Base-by-base conservation (phyloP, 2,329 filamentous ascomycete species). In the Aureobasidium sp. region DNA sequence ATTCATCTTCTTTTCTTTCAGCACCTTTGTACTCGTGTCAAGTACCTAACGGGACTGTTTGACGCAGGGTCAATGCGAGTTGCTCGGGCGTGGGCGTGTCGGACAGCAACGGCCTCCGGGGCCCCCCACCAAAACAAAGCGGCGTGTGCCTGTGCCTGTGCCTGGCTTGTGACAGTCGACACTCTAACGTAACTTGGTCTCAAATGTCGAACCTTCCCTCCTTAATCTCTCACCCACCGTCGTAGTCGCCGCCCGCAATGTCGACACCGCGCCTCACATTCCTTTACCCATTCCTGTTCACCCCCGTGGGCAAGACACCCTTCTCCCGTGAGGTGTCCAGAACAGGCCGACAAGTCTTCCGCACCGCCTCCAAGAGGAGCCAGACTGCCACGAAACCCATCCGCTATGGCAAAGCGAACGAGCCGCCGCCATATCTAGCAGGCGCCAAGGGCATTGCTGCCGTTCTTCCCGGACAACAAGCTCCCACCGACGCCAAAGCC, bases 371-470 rank as follows among this genome's bases (percentile, higher is more conserved):
- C 53, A 68, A 66, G 45, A 68, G 65, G 47, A 70, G 66, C 66
- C 53, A 45, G 40, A 47, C 45, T 4, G 42, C 69, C 67, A 62
- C 71, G 60, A 62, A 67, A 65, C 62, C 62, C 10, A 71, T 76
- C 60, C 74, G 77, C 40, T 79, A 79, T 69, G 78, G 78, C 27
- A 75, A 73, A 15, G 77, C 77, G 1, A 77, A 78, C 49, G 74
- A 79, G 63, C 77, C 77, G 3, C 71, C 73, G 7, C 71, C 74
- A 0, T 71, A 77, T 61, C 66, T 76, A 5, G 63, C 64, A 58
- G 66, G 65, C 7, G 65, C 65, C 27, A 69, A 69, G 15, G 51
- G 38, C 25, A 51, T 35, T 49, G 58, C 58, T n/a, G 37, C 53
- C n/a, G 23, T 35, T 11, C 27, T 55, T 2, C 46, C 51, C 19